Evolutionary conservation across 1,139 yeast species (phyloP).

Genomic region (Candida dubliniensis): DNA sequence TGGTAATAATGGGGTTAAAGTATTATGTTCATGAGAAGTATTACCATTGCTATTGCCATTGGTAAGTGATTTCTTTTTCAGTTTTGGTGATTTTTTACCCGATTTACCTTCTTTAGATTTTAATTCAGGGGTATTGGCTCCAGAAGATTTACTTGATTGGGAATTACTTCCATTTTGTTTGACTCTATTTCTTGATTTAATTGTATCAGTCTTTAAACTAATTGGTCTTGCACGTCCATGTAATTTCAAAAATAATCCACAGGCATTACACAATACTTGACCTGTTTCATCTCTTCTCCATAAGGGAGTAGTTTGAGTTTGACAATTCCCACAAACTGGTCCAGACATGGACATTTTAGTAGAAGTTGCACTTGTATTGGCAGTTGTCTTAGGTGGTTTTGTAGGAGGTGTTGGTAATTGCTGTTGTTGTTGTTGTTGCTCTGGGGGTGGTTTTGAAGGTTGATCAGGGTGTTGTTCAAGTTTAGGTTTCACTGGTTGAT

Average conservation of each 20-base stretch:
- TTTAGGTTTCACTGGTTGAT: neutral
- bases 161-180: conserved; percentile 38
- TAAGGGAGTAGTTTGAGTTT: conserved; percentile 88
- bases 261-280: conserved; percentile 90
- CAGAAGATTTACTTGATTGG: conserved; percentile 23
- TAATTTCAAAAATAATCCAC: conserved; percentile 85
- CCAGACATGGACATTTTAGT: conserved; percentile 52
- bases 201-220: conserved; percentile 85
- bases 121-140: conserved; percentile 48
- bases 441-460: neutral
- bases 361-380: conserved; percentile 43
- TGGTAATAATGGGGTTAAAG: too few relatives aligned
- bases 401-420: conserved; percentile 16
- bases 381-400: conserved; percentile 7
- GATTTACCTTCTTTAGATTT: conserved; percentile 36
- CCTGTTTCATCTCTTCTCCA: conserved; percentile 97
- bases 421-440: conserved; percentile 4
- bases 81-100: conserved; percentile 36
- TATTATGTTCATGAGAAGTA: conserved; percentile 4
- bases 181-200: conserved; percentile 83
- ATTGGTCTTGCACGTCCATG: conserved; percentile 94
- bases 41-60: conserved; percentile 13
- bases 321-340: conserved; percentile 86
- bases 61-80: conserved; percentile 22
- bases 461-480: neutral